Percentiles rank a stretch among this genome's conserved stretches.
Evolutionary conservation across 192 early-diverging fungal genomes (phyloP).

Genomic region (Coemansia sp.): DNA sequence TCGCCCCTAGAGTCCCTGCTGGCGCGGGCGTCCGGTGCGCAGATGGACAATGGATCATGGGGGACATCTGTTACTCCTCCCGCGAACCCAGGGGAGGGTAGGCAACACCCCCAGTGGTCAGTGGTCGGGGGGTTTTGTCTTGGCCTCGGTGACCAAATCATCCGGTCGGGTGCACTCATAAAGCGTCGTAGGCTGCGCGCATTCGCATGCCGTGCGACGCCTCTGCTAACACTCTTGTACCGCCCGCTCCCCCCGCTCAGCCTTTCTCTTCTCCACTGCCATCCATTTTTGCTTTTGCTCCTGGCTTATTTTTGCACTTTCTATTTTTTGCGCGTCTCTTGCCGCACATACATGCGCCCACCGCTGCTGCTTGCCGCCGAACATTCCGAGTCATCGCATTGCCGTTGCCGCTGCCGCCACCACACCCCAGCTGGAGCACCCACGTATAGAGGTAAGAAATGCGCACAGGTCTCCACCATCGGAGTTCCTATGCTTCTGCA

Average conservation of each 20-base stretch:
- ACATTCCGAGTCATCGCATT: neutral
- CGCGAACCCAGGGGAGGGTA: neutral
- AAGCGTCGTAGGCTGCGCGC: slow-evolving; percentile 2
- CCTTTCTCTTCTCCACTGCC: slow-evolving; percentile 2
- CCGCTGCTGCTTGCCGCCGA: neutral
- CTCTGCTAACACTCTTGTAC: slow-evolving; percentile 3
- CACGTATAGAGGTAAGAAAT: neutral
- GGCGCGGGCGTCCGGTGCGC: neutral
- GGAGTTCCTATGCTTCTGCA: slow-evolving; percentile 4
- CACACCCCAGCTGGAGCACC: neutral
- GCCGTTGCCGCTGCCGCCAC: too few species aligned
- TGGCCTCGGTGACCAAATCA: slow-evolving; percentile 51
- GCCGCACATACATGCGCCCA: slow-evolving; percentile 3
- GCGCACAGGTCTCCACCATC: neutral
- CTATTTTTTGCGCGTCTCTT: neutral
- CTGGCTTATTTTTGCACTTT: neutral
- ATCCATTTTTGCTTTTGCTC: neutral
- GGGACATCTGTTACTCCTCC: slow-evolving; percentile 6
- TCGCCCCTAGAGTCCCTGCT: neutral
- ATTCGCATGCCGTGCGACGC: slow-evolving; percentile 1
- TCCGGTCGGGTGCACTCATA: slow-evolving; percentile 21
- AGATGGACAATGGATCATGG: slow-evolving; percentile 21
- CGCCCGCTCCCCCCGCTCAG: neutral
- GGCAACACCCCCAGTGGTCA: neutral
- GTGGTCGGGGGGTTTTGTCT: slow-evolving; percentile 7